Conservation (phyloP, 2,329 filamentous ascomycete genomes). For the Fusarium armeniacum region DNA sequence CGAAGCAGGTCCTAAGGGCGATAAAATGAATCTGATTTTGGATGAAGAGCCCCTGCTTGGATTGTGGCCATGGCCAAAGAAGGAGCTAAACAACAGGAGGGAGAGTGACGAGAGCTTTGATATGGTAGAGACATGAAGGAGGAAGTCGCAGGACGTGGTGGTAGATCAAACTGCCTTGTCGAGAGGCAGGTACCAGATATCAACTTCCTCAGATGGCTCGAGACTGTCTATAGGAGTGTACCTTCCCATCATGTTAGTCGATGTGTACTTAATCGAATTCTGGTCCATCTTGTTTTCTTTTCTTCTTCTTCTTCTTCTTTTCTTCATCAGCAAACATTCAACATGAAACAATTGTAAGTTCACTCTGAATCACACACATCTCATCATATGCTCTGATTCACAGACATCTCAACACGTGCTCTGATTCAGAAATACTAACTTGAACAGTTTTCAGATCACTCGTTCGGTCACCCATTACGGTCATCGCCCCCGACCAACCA, state of each 20-base stretch:
- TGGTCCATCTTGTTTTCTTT: neutral
- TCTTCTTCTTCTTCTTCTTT: neutral
- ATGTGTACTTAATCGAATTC: neutral
- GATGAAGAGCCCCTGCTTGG: constrained; percentile 1
- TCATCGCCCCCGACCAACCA: neutral
- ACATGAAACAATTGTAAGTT: neutral
- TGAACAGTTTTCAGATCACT: neutral
- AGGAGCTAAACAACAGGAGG: accelerated
- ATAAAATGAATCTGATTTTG: neutral
- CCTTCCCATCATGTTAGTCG: neutral
- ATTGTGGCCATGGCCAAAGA: constrained; percentile 12
- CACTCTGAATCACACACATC: no score
- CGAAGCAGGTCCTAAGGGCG: no score
- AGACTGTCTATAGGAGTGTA: neutral
- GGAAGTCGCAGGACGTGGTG: neutral
- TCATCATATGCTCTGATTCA: no score
- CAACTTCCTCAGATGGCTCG: neutral
- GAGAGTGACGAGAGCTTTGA: neutral
- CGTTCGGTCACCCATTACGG: neutral
- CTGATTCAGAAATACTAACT: neutral
- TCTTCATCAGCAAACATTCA: neutral
- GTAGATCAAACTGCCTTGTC: neutral
- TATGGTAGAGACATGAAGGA: neutral
- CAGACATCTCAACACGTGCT: neutral
- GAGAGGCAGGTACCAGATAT: neutral